A percentile compares a stretch with the other conserved stretches of the same genome.
These are phyloP conservation scores for Ophiostoma piceae DNA, from an alignment of 2,329 filamentous ascomycete genomes.

Conservation along the genomic window DNA sequence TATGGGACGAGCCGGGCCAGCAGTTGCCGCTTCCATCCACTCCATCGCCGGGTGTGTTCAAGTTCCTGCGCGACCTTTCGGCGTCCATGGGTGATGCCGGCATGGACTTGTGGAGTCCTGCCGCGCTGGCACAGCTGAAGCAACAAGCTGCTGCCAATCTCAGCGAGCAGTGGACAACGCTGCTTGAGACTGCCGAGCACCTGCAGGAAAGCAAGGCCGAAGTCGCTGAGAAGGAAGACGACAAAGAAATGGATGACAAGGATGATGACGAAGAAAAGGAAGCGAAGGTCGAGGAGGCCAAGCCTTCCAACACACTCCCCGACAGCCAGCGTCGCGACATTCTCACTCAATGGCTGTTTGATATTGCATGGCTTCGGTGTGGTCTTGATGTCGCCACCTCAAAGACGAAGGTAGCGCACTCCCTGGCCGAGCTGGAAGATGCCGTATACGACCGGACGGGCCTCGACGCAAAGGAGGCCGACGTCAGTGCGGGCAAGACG, in stretches of 20 bases:
- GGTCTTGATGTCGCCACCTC: slow-evolving; percentile 37
- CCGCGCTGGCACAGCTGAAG: slow-evolving; percentile 61
- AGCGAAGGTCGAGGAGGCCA: background rate
- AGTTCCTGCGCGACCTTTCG: slow-evolving; percentile 61
- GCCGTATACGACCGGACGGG: slow-evolving; percentile 43
- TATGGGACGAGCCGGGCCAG: slow-evolving; percentile 89
- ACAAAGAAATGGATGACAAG: slow-evolving; percentile 25
- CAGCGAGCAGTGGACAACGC: slow-evolving; percentile 43
- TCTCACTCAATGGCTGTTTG: slow-evolving; percentile 57
- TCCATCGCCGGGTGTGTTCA: slow-evolving; percentile 69
- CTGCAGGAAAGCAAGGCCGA: slow-evolving; percentile 19
- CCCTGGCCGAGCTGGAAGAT: slow-evolving; percentile 44
- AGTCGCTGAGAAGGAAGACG: slow-evolving; percentile 16
- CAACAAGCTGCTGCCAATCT: slow-evolving; percentile 48
- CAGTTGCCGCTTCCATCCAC: slow-evolving; percentile 68
- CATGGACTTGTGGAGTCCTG: slow-evolving; percentile 73
- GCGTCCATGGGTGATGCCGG: slow-evolving; percentile 65
- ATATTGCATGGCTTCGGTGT: slow-evolving; percentile 48
- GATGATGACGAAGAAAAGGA: background rate
- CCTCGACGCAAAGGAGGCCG: slow-evolving; percentile 30
- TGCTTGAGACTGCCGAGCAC: slow-evolving; percentile 34
- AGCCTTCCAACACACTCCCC: background rate
- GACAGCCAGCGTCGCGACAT: slow-evolving; percentile 39
- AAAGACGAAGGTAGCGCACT: slow-evolving; percentile 27
- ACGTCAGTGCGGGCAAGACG: slow-evolving; percentile 40